Conservation (phyloP, 2,329 filamentous ascomycete genomes). For the Neofusicoccum parvum region DNA sequence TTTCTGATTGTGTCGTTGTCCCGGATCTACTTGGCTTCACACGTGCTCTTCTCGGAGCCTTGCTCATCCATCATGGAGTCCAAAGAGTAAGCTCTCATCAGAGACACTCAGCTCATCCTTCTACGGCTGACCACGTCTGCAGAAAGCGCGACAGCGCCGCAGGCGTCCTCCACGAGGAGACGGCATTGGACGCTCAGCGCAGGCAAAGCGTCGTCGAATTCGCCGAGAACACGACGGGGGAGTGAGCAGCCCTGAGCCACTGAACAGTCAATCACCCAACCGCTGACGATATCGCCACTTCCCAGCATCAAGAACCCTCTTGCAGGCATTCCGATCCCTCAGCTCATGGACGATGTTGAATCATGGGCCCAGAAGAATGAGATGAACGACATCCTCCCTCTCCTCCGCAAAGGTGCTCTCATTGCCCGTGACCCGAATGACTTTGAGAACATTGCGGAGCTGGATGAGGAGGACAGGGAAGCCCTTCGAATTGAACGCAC, state of each 20-base stretch:
- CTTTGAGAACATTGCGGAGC: conserved; percentile 59
- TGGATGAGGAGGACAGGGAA: conserved; percentile 62
- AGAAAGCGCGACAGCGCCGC: conserved; percentile 4
- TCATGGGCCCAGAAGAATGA: conserved; percentile 62
- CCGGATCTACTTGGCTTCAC: neutral
- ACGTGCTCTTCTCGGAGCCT: neutral
- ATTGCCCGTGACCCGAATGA: conserved; percentile 63
- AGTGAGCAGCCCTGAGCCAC: neutral
- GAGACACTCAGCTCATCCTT: no score
- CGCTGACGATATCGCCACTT: neutral
- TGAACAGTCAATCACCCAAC: neutral
- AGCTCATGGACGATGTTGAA: conserved; percentile 58
- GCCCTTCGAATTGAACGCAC: conserved; percentile 64
- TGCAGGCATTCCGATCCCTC: conserved; percentile 54
- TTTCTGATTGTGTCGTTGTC: neutral
- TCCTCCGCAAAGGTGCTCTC: conserved; percentile 70
- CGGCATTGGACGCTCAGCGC: neutral
- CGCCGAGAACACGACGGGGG: neutral
- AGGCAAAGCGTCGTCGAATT: neutral
- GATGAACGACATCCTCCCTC: conserved; percentile 58
- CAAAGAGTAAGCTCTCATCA: conserved; percentile 1
- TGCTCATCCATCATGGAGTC: neutral
- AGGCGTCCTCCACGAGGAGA: neutral
- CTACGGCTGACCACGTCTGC: neutral
- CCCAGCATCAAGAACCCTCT: conserved; percentile 59